Evolutionary conservation across 208 protist genomes (phyloP), one percentile per base, ranked within the genome.

Genomic region (Kentomonas sorsogonicus): DNA sequence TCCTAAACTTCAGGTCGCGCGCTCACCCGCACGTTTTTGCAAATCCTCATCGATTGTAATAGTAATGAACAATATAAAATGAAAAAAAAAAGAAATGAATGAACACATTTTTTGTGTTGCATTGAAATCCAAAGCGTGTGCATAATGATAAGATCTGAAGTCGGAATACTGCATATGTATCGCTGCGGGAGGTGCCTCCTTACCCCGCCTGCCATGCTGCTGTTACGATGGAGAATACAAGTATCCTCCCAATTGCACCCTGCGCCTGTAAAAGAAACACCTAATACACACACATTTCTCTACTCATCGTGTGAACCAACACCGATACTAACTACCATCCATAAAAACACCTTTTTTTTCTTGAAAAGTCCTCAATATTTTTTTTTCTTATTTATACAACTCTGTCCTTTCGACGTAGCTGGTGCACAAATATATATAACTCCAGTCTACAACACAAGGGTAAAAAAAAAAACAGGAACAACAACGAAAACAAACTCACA

Each of bases 41-140:
- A 53, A 33, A 11, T 22, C 11, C 25, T 7, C 7, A 10, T 16
- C 16, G 6, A 5, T 33, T 30, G 4, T 33, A 23, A 53, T 18
- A 7, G 2, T 53, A 4, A 4, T 31, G 22, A 15, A 15, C n/a
- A 5, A 50, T 16, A 50, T 16, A 36, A 33, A 33, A 39, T 25
- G 39, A 56, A 56, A 56, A 41, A 20, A 56, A 39, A 41, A 20
- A 15, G 31, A 18, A 41, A 54, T 39, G 23, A 38, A 45, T 7
- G 52, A 13, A 6, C 3, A 45, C 18, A 46, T 46, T 46, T 46
- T n/a, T 6, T 46, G 13, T 46, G 13, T n/a, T 46, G 6, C 18
- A 5, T 46, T 5, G 5, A 9, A 22, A 46, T 46, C 6, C 18
- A 46, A 20, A 22, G 20, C 41, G 41, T 36, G 5, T 36, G 33